A percentile compares a stretch with the other conserved stretches of the same genome.
Evolutionary conservation across 164 flowering plant species (phyloP).

Genomic region (Berberis vulgaris): DNA sequence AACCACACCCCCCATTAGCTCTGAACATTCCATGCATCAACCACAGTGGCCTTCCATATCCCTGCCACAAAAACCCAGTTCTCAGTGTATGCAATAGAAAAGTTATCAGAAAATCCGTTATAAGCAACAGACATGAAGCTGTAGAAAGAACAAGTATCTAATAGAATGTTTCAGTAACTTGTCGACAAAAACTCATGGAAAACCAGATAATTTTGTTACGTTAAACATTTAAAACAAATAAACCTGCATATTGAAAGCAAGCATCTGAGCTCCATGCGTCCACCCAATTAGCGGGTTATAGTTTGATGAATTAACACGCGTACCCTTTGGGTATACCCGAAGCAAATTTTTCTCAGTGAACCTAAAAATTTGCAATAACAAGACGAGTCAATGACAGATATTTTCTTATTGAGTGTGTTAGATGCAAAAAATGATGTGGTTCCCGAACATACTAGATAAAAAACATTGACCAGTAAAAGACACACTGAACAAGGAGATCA

Average conservation of each 20-base stretch:
- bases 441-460: too few relatives aligned
- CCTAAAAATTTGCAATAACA: conserved; percentile 13
- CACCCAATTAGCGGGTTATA: conserved; percentile 40
- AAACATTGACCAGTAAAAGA: too few relatives aligned
- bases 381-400: not conserved
- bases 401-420: not conserved
- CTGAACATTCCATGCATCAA: conserved; percentile 62
- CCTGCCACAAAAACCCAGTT: conserved; percentile 18
- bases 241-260: conserved; percentile 50
- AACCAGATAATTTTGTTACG: not conserved
- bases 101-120: too few relatives aligned
- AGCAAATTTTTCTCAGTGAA: conserved; percentile 34
- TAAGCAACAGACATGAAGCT: too few relatives aligned
- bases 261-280: conserved; percentile 48
- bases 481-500: too few relatives aligned
- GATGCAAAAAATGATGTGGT: too few relatives aligned
- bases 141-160: not conserved
- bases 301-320: conserved; percentile 36
- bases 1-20: conserved; percentile 55
- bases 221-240: not conserved
- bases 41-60: conserved; percentile 47
- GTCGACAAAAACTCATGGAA: not conserved
- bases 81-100: not conserved
- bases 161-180: not conserved
- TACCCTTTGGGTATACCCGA: conserved; percentile 36